Percentiles rank a stretch among this genome's conserved stretches.
These are phyloP conservation scores for Chloropicon primus DNA, from an alignment of 139 green algal species.

Conservation along the genomic window DNA sequence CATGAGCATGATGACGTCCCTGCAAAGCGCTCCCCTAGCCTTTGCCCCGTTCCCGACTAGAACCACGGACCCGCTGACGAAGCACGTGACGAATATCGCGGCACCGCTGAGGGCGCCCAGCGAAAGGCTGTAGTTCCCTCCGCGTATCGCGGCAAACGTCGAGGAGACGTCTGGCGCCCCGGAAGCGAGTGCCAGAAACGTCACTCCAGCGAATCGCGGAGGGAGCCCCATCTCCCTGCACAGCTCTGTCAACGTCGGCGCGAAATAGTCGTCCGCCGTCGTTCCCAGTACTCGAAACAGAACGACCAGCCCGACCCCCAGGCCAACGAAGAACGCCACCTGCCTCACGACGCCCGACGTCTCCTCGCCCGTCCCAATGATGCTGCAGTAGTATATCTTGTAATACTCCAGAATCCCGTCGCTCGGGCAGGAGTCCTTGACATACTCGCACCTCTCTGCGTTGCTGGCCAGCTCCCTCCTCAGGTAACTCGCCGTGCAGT, in stretches of 20 bases:
- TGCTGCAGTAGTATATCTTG: slow-evolving; percentile 5
- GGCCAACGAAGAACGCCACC: slow-evolving; percentile 27
- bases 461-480: background rate
- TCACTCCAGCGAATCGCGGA: slow-evolving; percentile 63
- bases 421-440: background rate
- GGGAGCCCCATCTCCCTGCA: slow-evolving; percentile 61
- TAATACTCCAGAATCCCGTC: slow-evolving; percentile 1
- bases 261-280: slow-evolving; percentile 74
- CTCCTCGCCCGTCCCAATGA: background rate
- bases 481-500: background rate
- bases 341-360: slow-evolving; percentile 5
- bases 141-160: slow-evolving; percentile 30
- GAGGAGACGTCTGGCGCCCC: background rate
- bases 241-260: slow-evolving; percentile 58
- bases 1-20: slow-evolving; percentile 50
- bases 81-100: slow-evolving; percentile 29
- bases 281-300: slow-evolving; percentile 50
- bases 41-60: slow-evolving; percentile 31
- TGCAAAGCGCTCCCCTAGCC: slow-evolving; percentile 52
- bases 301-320: slow-evolving; percentile 29
- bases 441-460: background rate
- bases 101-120: slow-evolving; percentile 27
- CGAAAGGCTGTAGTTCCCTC: slow-evolving; percentile 24
- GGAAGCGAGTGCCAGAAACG: background rate
- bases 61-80: slow-evolving; percentile 39